Conservation (phyloP, 1,284 basidiomycete species). For the Papiliotrema nemorosa region DNA sequence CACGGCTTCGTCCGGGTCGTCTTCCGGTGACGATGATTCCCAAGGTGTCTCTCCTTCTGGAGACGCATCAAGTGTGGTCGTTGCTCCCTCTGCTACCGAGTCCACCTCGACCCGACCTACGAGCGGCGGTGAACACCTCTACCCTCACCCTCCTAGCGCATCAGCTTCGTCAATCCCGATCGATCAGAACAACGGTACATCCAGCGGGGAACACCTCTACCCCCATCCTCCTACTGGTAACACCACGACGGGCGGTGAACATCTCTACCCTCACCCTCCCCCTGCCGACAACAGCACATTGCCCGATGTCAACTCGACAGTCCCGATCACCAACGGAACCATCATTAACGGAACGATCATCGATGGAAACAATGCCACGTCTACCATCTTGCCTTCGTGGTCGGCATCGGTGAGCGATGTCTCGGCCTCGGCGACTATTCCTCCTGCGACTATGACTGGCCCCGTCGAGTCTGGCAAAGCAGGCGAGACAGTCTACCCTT, state of each 20-base stretch:
- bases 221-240: background rate
- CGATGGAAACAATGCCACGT: background rate
- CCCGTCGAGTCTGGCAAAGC: background rate
- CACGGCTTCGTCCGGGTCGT: background rate
- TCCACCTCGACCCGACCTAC: background rate
- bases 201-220: background rate
- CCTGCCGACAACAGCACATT: background rate
- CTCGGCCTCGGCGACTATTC: background rate
- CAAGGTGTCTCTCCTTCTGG: background rate
- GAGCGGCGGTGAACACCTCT: background rate
- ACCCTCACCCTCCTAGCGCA: background rate
- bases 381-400: background rate
- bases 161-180: background rate
- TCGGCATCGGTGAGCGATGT: background rate
- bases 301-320: slow-evolving; percentile 1
- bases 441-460: background rate
- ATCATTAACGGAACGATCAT: background rate
- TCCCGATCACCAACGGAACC: background rate
- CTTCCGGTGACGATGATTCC: background rate
- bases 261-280: background rate
- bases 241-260: background rate
- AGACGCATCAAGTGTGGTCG: too few relatives aligned
- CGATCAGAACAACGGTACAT: background rate
- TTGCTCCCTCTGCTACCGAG: background rate
- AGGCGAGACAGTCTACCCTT: background rate